Evolutionary conservation across 305 asterid genomes (phyloP).

Genomic region (Fraxinus greggii): DNA sequence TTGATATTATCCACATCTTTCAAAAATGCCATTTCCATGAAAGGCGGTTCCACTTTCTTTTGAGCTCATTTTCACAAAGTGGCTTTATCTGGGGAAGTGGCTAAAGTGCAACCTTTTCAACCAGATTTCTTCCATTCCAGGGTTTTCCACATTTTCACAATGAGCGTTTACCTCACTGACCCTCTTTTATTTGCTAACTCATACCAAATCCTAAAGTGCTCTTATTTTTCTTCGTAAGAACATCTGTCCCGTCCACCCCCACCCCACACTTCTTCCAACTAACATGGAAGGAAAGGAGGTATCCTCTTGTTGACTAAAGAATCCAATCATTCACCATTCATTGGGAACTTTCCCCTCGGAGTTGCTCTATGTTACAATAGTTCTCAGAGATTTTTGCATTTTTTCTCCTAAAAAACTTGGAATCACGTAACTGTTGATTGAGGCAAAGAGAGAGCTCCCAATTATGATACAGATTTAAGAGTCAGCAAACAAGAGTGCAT

Average conservation of each 20-base stretch:
- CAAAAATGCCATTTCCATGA: neutral
- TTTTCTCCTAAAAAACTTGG: slow-evolving; percentile 1
- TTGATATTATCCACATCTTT: neutral
- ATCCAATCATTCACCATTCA: neutral
- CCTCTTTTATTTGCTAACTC: neutral
- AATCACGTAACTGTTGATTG: neutral
- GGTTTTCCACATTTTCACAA: neutral
- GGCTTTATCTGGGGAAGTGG: neutral
- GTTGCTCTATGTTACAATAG: slow-evolving; percentile 5
- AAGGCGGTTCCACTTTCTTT: neutral
- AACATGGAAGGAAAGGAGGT: neutral
- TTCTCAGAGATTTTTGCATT: slow-evolving; percentile 7
- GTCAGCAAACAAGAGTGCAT: slow-evolving; percentile 13
- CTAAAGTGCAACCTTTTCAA: neutral
- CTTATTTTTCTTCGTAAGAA: slow-evolving; percentile 12
- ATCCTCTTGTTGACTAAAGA: neutral
- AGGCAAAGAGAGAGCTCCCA: slow-evolving; percentile 15
- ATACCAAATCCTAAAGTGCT: neutral
- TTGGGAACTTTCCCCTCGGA: slow-evolving; percentile 3
- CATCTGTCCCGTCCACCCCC: neutral
- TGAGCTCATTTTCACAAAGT: neutral
- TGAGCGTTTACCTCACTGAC: neutral
- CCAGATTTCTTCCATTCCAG: neutral
- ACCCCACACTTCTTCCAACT: neutral
- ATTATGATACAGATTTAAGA: slow-evolving; percentile 6